These are phyloP conservation scores for Candida suzukii DNA, from an alignment of 805 yeast species.

Conservation along the genomic window DNA sequence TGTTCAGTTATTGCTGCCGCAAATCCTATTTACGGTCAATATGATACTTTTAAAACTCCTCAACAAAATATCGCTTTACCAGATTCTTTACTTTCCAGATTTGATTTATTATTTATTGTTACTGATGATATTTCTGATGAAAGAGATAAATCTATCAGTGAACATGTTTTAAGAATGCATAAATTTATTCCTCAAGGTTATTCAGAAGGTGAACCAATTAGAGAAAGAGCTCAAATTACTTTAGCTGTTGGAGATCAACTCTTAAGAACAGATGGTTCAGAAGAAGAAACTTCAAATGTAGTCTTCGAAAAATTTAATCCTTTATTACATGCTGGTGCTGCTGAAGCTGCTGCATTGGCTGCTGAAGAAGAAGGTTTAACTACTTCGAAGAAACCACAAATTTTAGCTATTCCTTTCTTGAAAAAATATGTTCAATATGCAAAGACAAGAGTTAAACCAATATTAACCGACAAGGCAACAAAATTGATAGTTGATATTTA, in stretches of 20 bases:
- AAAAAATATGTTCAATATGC: conserved; percentile 93
- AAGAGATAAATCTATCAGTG: conserved; percentile 81
- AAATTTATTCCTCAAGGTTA: conserved; percentile 82
- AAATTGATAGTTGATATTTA: conserved; percentile 76
- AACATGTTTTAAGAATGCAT: conserved; percentile 92
- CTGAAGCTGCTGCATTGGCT: conserved; percentile 26
- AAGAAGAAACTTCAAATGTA: conserved; percentile 43
- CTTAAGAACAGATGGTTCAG: conserved; percentile 33
- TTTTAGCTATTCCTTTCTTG: conserved; percentile 75
- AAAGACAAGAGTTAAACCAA: conserved; percentile 79
- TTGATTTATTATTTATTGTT: conserved; percentile 89
- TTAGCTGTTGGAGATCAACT: conserved; percentile 75
- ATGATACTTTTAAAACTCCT: conserved; percentile 92
- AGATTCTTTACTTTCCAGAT: conserved; percentile 93
- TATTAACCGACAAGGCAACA: conserved; percentile 68
- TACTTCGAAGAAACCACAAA: conserved; percentile 28
- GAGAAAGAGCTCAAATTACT: conserved; percentile 65
- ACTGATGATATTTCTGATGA: conserved; percentile 89
- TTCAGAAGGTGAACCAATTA: conserved; percentile 87
- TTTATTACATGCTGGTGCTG: conserved; percentile 74
- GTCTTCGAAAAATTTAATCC: conserved; percentile 85
- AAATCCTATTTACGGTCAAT: conserved; percentile 94
- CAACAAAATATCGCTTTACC: conserved; percentile 95
- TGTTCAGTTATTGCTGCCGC: conserved; percentile 98
- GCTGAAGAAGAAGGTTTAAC: not conserved